Conservation (phyloP, 73 alveolate genomes). For the Halteria grandinella region DNA sequence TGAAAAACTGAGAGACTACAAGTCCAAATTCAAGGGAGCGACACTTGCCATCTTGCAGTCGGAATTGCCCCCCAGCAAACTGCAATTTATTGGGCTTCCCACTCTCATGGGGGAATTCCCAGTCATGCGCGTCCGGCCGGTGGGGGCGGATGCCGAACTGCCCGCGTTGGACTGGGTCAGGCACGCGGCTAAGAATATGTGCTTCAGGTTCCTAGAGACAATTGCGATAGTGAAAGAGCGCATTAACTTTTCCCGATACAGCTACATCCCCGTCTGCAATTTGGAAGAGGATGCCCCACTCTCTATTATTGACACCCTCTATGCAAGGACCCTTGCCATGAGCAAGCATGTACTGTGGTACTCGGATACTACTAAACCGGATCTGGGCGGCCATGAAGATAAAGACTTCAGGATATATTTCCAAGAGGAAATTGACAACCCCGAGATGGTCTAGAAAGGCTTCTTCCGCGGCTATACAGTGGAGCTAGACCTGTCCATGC, state of each 20-base stretch:
- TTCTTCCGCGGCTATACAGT: slow-evolving; percentile 84
- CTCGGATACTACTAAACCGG: slow-evolving; percentile 83
- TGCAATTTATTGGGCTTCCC: slow-evolving; percentile 64
- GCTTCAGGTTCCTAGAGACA: slow-evolving; percentile 70
- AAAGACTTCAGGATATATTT: slow-evolving; percentile 64
- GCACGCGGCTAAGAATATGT: slow-evolving; percentile 74
- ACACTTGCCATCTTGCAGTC: slow-evolving; percentile 46
- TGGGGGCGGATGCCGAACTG: no score
- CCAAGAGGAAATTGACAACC: slow-evolving; percentile 80
- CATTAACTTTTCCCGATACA: slow-evolving; percentile 74
- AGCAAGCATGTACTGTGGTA: slow-evolving; percentile 86
- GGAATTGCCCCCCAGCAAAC: slow-evolving; percentile 44
- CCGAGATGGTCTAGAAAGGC: slow-evolving; percentile 78
- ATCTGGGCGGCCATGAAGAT: slow-evolving; percentile 92
- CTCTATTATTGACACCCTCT: slow-evolving; percentile 80
- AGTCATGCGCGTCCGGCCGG: slow-evolving; percentile 61
- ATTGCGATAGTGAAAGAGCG: slow-evolving; percentile 71
- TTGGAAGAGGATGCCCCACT: slow-evolving; percentile 78
- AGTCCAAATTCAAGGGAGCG: slow-evolving; percentile 43
- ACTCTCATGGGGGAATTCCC: slow-evolving; percentile 79
- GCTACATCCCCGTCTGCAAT: slow-evolving; percentile 86
- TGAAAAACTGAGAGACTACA: slow-evolving; percentile 67
- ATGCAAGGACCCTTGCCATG: slow-evolving; percentile 74
- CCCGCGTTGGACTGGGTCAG: slow-evolving; percentile 96
- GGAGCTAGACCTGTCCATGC: slow-evolving; percentile 79